Evolutionary conservation across 2,329 filamentous ascomycete species (phyloP).

Genomic region (Zymoseptoria passerinii): DNA sequence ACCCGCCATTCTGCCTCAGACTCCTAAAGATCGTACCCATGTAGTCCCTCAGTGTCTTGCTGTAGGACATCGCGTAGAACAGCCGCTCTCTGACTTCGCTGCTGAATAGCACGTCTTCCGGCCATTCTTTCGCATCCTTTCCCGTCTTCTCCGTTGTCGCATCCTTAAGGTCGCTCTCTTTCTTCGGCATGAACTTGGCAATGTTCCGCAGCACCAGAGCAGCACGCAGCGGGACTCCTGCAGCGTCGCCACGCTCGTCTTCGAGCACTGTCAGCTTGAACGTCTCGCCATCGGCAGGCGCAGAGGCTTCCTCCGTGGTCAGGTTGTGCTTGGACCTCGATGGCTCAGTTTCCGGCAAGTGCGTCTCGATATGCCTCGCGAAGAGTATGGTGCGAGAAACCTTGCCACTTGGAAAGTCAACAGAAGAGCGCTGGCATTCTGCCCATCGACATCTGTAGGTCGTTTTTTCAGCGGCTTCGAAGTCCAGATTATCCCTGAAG

Average conservation of each 20-base stretch:
- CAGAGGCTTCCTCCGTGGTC: constrained; percentile 10
- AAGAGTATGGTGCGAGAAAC: constrained; percentile 21
- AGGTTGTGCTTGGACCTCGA: constrained; percentile 25
- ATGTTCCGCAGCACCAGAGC: constrained; percentile 72
- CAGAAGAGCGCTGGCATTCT: constrained; percentile 51
- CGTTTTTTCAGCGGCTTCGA: constrained; percentile 27
- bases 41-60: constrained; percentile 19
- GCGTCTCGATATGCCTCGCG: constrained; percentile 56
- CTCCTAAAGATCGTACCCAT: constrained; percentile 18
- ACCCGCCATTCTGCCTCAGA: constrained; percentile 11
- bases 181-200: constrained; percentile 42
- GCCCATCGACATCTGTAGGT: constrained; percentile 59
- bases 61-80: constrained; percentile 20
- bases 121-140: constrained; percentile 14
- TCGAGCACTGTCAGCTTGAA: constrained; percentile 39
- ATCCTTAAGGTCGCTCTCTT: constrained; percentile 7
- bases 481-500: constrained; percentile 20
- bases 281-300: constrained; percentile 9
- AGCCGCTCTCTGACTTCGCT: constrained; percentile 18
- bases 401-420: constrained; percentile 18
- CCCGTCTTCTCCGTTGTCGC: constrained; percentile 10
- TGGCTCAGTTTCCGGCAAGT: constrained; percentile 44
- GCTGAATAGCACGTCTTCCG: constrained; percentile 17
- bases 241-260: constrained; percentile 51
- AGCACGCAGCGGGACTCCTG: constrained; percentile 69